Evolutionary conservation across 208 protist species (phyloP).

Genomic region (Leishmania martiniquensis): DNA sequence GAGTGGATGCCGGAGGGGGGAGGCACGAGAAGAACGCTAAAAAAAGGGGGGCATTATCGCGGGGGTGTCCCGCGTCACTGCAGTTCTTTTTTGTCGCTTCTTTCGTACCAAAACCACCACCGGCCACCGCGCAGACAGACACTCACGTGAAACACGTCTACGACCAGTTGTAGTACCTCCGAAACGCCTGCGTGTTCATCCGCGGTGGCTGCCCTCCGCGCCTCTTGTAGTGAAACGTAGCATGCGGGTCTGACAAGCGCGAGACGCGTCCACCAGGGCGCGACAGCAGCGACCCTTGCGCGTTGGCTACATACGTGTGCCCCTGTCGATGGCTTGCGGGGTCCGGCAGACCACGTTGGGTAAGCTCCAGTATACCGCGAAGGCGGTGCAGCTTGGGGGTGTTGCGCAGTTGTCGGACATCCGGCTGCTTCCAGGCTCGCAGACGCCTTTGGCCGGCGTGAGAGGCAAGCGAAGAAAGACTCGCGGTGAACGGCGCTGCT

Average conservation of each 20-base stretch:
- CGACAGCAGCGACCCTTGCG: constrained; percentile 56
- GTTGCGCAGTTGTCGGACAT: constrained; percentile 18
- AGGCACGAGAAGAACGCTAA: too few species aligned
- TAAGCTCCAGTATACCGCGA: constrained; percentile 35
- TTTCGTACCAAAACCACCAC: too few species aligned
- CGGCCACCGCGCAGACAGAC: too few species aligned
- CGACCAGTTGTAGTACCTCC: constrained; percentile 48
- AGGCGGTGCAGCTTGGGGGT: constrained; percentile 38
- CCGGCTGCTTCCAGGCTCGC: constrained; percentile 27
- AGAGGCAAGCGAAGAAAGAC: background rate
- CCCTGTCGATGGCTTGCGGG: constrained; percentile 35
- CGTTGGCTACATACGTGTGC: constrained; percentile 37
- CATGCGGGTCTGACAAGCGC: constrained; percentile 38
- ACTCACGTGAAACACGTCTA: constrained; percentile 19
- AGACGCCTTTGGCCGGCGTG: background rate
- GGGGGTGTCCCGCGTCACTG: background rate
- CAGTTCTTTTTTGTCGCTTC: background rate
- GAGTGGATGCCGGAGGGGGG: too few species aligned
- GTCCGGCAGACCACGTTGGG: constrained; percentile 38
- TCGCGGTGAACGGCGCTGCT: background rate
- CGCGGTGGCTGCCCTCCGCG: constrained; percentile 1
- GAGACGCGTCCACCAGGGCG: constrained; percentile 49
- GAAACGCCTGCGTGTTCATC: constrained; percentile 44
- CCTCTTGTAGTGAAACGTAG: constrained; percentile 44
- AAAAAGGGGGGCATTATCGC: too few species aligned